A percentile compares a stretch with the other conserved stretches of the same genome.
Evolutionary conservation across 495 filamentous ascomycete species (phyloP).

Genomic region (Cercophora samala): DNA sequence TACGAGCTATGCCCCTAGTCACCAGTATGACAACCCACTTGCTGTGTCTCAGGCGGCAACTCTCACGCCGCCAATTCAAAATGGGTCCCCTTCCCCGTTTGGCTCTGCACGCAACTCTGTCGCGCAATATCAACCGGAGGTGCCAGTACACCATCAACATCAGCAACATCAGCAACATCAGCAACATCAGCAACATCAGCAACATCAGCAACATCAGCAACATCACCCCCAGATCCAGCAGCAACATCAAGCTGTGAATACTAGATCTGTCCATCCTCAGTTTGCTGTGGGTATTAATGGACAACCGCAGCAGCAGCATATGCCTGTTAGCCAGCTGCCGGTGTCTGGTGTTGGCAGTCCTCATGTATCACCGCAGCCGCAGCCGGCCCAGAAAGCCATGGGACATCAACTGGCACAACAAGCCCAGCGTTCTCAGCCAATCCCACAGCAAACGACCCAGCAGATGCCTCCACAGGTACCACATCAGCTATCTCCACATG

Average conservation of each 20-base stretch:
- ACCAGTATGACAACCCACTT: constrained; percentile 30
- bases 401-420: not conserved
- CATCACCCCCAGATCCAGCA: not conserved
- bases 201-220: constrained; percentile 14
- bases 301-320: constrained; percentile 18
- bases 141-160: constrained; percentile 13
- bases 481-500: constrained; percentile 2
- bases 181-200: not conserved
- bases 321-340: constrained; percentile 16
- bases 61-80: constrained; percentile 16
- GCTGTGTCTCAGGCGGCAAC: constrained; percentile 18
- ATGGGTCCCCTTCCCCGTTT: constrained; percentile 18
- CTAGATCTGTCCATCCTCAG: constrained; percentile 21
- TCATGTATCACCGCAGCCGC: constrained; percentile 25
- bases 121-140: constrained; percentile 17
- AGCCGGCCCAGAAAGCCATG: constrained; percentile 26
- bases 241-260: not conserved
- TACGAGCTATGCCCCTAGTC: constrained; percentile 17
- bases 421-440: constrained; percentile 26
- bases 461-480: not conserved
- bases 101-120: constrained; percentile 3
- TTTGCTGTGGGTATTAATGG: constrained; percentile 19
- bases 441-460: not conserved
- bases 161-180: not conserved
- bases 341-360: constrained; percentile 19